Conservation (phyloP, 768 basidiomycete genomes). For the Suillus ampliporus region DNA sequence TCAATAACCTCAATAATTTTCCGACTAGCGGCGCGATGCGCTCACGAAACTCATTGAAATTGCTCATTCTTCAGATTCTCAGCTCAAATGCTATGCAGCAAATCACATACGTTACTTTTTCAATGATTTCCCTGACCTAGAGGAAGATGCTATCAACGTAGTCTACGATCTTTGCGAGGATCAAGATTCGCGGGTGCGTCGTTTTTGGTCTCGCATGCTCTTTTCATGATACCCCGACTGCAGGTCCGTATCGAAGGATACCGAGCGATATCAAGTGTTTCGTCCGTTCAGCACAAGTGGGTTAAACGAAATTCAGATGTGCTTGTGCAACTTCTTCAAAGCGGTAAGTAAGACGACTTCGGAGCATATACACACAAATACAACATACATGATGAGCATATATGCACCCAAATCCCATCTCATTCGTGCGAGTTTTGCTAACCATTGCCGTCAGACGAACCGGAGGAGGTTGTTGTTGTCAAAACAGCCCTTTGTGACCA, state of each 20-base stretch:
- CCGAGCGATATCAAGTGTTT: conserved; percentile 58
- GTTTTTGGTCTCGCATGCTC: conserved; percentile 5
- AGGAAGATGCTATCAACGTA: conserved; percentile 78
- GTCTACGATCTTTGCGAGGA: conserved; percentile 82
- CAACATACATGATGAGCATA: background rate
- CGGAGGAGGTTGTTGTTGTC: conserved; percentile 65
- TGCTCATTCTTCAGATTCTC: conserved; percentile 51
- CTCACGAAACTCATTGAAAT: conserved; percentile 60
- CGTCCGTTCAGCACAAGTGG: conserved; percentile 56
- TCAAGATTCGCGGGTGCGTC: conserved; percentile 54
- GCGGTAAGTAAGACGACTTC: conserved; percentile 52
- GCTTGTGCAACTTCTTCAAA: conserved; percentile 74
- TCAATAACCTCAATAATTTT: conserved; percentile 12
- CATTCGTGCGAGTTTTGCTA: background rate
- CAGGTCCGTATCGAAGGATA: conserved; percentile 78
- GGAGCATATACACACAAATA: conserved; percentile 1
- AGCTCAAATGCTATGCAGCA: conserved; percentile 62
- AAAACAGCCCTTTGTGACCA: conserved; percentile 64
- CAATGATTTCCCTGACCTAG: conserved; percentile 71
- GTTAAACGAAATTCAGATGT: conserved; percentile 78
- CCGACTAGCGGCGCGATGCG: conserved; percentile 53
- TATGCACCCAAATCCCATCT: background rate
- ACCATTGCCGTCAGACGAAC: conserved; percentile 56
- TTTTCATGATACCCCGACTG: conserved; percentile 4
- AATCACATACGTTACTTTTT: conserved; percentile 62